These are phyloP conservation scores for Priceomyces haplophilus DNA, from an alignment of 805 yeast genomes.

Conservation along the genomic window DNA sequence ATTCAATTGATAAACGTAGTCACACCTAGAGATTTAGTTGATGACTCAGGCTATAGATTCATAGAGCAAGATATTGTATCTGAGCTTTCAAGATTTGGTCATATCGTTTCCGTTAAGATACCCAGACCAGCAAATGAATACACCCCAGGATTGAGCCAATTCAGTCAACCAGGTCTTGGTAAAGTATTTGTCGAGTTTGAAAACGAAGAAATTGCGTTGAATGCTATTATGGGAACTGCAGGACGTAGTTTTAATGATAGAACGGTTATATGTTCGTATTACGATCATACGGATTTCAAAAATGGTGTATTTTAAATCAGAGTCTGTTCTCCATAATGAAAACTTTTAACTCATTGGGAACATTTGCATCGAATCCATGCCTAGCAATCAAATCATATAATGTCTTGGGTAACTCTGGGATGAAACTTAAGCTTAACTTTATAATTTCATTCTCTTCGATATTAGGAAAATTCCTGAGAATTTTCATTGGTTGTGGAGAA, in stretches of 20 bases:
- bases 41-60: slow-evolving; percentile 46
- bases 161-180: slow-evolving; percentile 59
- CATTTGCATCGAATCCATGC: slow-evolving; percentile 56
- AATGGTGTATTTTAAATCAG: slow-evolving; percentile 26
- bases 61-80: slow-evolving; percentile 49
- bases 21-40: slow-evolving; percentile 59
- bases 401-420: slow-evolving; percentile 66
- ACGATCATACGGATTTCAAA: slow-evolving; percentile 58
- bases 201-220: slow-evolving; percentile 45
- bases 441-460: slow-evolving; percentile 72
- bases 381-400: slow-evolving; percentile 61
- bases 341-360: slow-evolving; percentile 32
- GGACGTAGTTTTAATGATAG: slow-evolving; percentile 71
- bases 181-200: slow-evolving; percentile 67
- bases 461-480: slow-evolving; percentile 68
- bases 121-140: slow-evolving; percentile 58
- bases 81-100: slow-evolving; percentile 52
- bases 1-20: slow-evolving; percentile 66
- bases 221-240: slow-evolving; percentile 57
- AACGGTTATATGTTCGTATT: slow-evolving; percentile 61
- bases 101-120: slow-evolving; percentile 51
- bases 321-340: slow-evolving; percentile 13
- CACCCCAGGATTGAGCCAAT: slow-evolving; percentile 39
- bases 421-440: slow-evolving; percentile 73
- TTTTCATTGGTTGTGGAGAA: slow-evolving; percentile 67